phyloP scores from a whole-genome alignment of 2,329 filamentous ascomycete genomes.

The Niveomyces coronatus region DNA sequence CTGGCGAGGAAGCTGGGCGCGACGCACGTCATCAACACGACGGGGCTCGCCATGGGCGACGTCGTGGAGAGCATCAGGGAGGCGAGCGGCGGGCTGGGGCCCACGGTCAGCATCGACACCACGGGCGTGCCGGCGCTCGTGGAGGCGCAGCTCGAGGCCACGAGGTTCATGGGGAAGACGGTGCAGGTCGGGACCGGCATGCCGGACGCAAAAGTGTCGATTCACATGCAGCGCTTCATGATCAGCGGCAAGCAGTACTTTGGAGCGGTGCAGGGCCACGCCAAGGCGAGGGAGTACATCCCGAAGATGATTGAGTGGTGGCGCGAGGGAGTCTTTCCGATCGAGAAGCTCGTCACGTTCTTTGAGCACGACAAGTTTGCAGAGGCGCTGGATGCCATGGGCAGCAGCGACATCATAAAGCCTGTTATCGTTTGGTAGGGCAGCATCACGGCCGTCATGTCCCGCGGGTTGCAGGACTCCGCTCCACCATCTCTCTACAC shows the following conservation, averaged over 20 bases:
- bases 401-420: constrained; percentile 22
- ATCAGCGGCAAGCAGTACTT: constrained; percentile 35
- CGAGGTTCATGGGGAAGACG: constrained; percentile 34
- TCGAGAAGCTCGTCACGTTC: constrained; percentile 22
- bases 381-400: constrained; percentile 20
- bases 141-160: constrained; percentile 29
- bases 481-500: too few relatives aligned
- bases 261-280: constrained; percentile 25
- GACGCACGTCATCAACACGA: constrained; percentile 21
- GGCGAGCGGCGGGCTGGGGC: constrained; percentile 35
- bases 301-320: constrained; percentile 24
- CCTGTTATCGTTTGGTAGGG: constrained; percentile 22
- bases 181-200: constrained; percentile 39
- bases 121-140: constrained; percentile 33
- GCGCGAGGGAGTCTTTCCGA: constrained; percentile 21
- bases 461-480: too few relatives aligned
- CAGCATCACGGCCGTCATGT: too few relatives aligned
- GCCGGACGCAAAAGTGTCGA: constrained; percentile 28
- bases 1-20: constrained; percentile 23
- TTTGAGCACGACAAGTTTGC: constrained; percentile 21
- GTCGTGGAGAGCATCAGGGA: constrained; percentile 18
- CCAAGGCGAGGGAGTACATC: constrained; percentile 31
- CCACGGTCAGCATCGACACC: constrained; percentile 38
- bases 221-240: constrained; percentile 36
- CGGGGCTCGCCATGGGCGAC: constrained; percentile 14